These are phyloP conservation scores for Darksidea phi DNA, from an alignment of 495 filamentous ascomycete genomes.

Conservation along the genomic window DNA sequence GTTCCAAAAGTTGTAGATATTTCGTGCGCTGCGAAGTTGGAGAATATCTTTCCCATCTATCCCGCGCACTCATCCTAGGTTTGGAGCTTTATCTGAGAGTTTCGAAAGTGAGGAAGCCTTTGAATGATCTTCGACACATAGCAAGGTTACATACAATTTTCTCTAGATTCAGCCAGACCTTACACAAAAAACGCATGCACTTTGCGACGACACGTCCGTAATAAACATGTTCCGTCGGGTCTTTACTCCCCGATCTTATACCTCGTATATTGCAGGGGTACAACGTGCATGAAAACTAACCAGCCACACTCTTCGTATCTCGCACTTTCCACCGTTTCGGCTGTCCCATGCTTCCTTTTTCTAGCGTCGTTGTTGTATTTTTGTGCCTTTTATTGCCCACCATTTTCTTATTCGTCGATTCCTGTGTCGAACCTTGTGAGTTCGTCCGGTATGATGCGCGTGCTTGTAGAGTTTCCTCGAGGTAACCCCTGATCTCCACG, in stretches of 20 bases:
- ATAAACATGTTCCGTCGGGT: not conserved
- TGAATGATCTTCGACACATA: too few relatives aligned
- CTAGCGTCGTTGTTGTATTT: not conserved
- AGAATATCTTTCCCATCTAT: too few relatives aligned
- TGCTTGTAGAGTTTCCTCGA: not conserved
- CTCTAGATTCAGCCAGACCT: too few relatives aligned
- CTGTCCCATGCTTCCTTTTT: not conserved
- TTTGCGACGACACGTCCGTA: not conserved
- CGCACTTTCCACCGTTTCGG: slow-evolving; percentile 2
- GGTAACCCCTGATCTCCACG: not conserved
- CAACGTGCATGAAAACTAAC: not conserved
- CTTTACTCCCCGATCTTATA: slow-evolving; percentile 2
- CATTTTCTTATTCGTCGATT: not conserved
- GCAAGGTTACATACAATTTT: too few relatives aligned
- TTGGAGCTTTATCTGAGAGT: too few relatives aligned
- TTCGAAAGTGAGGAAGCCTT: too few relatives aligned
- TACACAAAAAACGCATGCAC: too few relatives aligned
- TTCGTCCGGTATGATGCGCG: not conserved
- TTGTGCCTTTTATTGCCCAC: too few relatives aligned
- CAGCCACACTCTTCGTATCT: slow-evolving; percentile 18
- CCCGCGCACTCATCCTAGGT: too few relatives aligned
- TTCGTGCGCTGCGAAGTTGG: too few relatives aligned
- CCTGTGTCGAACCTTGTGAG: not conserved
- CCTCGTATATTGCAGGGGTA: slow-evolving; percentile 1
- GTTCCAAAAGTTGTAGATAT: too few relatives aligned